A percentile compares a stretch with the other conserved stretches of the same genome.
These are phyloP conservation scores for Aspergillus taichungensis DNA, from an alignment of 495 filamentous ascomycete species.

Conservation along the genomic window DNA sequence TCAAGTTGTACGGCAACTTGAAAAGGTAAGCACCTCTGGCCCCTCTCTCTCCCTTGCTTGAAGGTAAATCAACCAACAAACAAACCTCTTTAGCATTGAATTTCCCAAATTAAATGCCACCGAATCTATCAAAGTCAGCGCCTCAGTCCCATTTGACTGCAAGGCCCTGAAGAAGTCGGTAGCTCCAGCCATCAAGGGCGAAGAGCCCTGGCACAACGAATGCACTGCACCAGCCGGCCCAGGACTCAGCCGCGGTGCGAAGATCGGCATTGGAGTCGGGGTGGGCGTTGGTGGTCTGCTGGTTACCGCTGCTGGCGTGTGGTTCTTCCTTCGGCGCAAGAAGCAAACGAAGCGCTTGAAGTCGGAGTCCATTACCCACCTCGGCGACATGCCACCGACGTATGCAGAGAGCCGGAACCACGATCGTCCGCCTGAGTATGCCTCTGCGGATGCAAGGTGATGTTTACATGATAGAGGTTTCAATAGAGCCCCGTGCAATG, in stretches of 20 bases:
- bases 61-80: not conserved
- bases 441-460: no score
- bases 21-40: not conserved
- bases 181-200: no score
- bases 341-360: not conserved
- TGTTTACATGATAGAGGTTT: no score
- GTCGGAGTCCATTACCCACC: not conserved
- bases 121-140: no score
- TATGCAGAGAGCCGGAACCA: not conserved
- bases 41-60: no score
- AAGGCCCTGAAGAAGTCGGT: no score
- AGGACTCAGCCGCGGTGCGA: not conserved
- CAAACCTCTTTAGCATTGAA: not conserved
- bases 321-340: not conserved
- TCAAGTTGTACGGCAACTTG: not conserved
- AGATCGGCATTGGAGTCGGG: not conserved
- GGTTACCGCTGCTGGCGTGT: not conserved
- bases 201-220: not conserved
- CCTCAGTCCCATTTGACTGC: no score
- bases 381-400: no score
- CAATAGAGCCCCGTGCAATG: no score
- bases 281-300: not conserved
- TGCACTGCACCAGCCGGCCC: not conserved
- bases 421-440: constrained; percentile 10
- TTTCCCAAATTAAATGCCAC: not conserved